phyloP scores from a whole-genome alignment of 768 basidiomycete species.

The Pulveroboletus sp. region DNA sequence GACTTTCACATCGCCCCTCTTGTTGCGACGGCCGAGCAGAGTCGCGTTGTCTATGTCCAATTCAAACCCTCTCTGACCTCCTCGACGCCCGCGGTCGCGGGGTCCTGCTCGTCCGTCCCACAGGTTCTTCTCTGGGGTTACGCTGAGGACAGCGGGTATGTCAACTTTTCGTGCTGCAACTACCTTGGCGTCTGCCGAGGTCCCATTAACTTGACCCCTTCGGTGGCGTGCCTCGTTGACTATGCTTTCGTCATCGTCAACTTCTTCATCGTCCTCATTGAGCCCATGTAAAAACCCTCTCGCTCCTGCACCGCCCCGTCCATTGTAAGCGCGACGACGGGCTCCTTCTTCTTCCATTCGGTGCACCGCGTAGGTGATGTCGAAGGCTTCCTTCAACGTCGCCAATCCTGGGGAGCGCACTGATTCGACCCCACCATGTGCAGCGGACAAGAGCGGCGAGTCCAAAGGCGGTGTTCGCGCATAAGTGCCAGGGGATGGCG shows the following conservation, averaged over 20 bases:
- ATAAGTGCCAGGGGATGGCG: slow-evolving; percentile 59
- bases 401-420: slow-evolving; percentile 90
- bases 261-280: slow-evolving; percentile 90
- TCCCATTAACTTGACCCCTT: slow-evolving; percentile 33
- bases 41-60: slow-evolving; percentile 86
- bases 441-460: slow-evolving; percentile 84
- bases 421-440: slow-evolving; percentile 65
- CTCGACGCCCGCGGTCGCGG: slow-evolving; percentile 50
- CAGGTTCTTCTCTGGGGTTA: slow-evolving; percentile 19
- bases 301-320: slow-evolving; percentile 69
- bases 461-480: slow-evolving; percentile 54
- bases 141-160: slow-evolving; percentile 10
- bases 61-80: slow-evolving; percentile 55
- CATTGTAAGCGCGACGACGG: slow-evolving; percentile 75
- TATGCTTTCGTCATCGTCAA: slow-evolving; percentile 41
- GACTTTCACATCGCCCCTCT: slow-evolving; percentile 30
- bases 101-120: slow-evolving; percentile 70
- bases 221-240: slow-evolving; percentile 47
- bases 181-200: slow-evolving; percentile 6
- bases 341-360: slow-evolving; percentile 99
- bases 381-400: slow-evolving; percentile 95
- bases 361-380: slow-evolving; percentile 98
- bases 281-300: slow-evolving; percentile 78
- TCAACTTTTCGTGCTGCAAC: slow-evolving; percentile 10
- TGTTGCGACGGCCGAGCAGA: slow-evolving; percentile 69